Conservation (phyloP, 352 stramenopile genomes). For the Globisporangium paroecandrum region DNA sequence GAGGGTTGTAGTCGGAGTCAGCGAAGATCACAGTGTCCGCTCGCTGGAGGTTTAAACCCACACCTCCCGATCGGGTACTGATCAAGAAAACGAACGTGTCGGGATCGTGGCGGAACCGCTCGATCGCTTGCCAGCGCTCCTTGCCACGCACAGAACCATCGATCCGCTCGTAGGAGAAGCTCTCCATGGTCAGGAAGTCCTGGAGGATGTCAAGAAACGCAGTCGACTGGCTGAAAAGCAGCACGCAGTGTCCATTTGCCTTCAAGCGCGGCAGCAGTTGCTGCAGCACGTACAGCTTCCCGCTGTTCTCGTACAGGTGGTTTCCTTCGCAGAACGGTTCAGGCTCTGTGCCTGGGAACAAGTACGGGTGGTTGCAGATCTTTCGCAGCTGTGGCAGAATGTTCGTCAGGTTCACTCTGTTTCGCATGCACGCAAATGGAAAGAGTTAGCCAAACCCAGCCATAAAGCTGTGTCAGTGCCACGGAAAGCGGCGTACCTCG, state of each 20-base stretch:
- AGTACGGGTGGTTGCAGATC: conserved; percentile 86
- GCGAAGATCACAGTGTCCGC: conserved; percentile 82
- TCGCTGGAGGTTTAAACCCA: conserved; percentile 73
- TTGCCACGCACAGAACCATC: conserved; percentile 74
- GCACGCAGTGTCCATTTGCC: conserved; percentile 76
- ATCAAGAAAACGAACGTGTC: conserved; percentile 88
- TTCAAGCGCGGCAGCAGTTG: conserved; percentile 77
- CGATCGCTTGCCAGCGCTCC: conserved; percentile 78
- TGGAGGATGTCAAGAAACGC: conserved; percentile 79
- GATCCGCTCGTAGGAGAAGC: conserved; percentile 76
- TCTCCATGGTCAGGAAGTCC: conserved; percentile 71
- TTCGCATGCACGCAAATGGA: neutral
- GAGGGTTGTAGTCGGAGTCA: conserved; percentile 79
- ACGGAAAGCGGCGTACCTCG: neutral
- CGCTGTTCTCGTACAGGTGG: conserved; percentile 75
- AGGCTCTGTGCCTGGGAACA: conserved; percentile 85
- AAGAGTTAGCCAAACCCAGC: neutral
- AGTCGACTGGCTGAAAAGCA: conserved; percentile 80
- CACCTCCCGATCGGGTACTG: conserved; percentile 64
- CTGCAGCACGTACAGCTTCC: conserved; percentile 85
- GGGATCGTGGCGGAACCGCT: conserved; percentile 79
- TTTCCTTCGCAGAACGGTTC: conserved; percentile 71
- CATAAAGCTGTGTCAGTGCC: neutral
- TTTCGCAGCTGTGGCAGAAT: conserved; percentile 94
- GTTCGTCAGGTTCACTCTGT: conserved; percentile 91